These are phyloP conservation scores for Luvunga scandens DNA, from an alignment of 345 rosid genomes.

Conservation along the genomic window DNA sequence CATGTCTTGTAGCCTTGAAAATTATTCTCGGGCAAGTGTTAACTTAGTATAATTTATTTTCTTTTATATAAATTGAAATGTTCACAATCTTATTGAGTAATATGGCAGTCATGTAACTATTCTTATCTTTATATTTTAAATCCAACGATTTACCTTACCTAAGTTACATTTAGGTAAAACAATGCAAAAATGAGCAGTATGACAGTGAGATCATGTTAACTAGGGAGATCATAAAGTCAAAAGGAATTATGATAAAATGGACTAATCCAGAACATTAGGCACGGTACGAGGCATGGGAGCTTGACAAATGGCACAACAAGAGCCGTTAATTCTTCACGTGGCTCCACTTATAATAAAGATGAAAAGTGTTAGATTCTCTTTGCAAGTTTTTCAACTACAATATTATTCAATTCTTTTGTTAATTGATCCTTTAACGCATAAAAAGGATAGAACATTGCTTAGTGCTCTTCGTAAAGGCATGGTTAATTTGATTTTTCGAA, in stretches of 20 bases:
- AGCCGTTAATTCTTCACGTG: background rate
- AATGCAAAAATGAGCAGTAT: too few relatives aligned
- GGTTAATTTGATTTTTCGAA: background rate
- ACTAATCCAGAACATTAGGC: background rate
- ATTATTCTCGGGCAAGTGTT: too few relatives aligned
- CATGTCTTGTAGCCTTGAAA: too few relatives aligned
- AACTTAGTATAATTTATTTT: too few relatives aligned
- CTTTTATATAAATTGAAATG: background rate
- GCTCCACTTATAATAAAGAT: background rate
- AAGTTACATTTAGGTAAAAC: too few relatives aligned
- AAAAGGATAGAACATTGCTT: background rate
- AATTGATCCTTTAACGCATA: background rate
- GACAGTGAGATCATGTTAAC: too few relatives aligned
- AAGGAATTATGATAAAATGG: too few relatives aligned
- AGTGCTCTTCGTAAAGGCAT: background rate
- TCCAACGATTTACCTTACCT: too few relatives aligned
- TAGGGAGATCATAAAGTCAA: too few relatives aligned
- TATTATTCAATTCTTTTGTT: background rate
- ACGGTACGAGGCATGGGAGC: background rate
- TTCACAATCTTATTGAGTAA: background rate
- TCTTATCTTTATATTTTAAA: too few relatives aligned
- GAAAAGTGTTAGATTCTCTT: slow-evolving; percentile 9
- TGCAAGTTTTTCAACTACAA: background rate
- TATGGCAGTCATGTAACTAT: too few relatives aligned
- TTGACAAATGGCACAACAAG: slow-evolving; percentile 4